A percentile compares a stretch with the other conserved stretches of the same genome.
Conservation (phyloP, 2,329 filamentous ascomycete species). For the Talaromyces amestolkiae region DNA sequence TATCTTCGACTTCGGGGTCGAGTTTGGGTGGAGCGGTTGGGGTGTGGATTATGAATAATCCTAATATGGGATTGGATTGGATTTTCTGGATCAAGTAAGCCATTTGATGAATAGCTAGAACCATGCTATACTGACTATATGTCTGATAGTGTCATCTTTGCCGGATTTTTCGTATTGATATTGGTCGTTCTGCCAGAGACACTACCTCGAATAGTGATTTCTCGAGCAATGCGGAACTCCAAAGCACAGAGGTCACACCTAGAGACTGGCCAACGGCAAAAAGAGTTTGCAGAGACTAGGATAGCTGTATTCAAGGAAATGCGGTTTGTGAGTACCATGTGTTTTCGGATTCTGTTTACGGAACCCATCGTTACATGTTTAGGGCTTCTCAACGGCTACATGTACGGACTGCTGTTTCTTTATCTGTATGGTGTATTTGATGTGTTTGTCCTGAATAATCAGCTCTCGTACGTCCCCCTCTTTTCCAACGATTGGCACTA, state of each 20-base stretch:
- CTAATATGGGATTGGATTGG: constrained; percentile 39
- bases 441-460: constrained; percentile 45
- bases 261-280: neutral
- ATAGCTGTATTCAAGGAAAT: constrained; percentile 41
- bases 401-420: constrained; percentile 44
- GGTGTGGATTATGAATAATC: constrained; percentile 40
- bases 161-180: neutral
- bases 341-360: constrained; percentile 44
- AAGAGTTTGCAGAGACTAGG: constrained; percentile 31
- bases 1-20: constrained; percentile 42
- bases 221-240: constrained; percentile 19
- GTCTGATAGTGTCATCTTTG: constrained; percentile 3
- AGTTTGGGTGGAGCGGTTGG: constrained; percentile 45
- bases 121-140: neutral
- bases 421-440: constrained; percentile 46
- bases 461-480: constrained; percentile 39
- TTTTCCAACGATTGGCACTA: constrained; percentile 21
- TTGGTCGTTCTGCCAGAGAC: constrained; percentile 1
- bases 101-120: neutral
- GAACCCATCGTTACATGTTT: constrained; percentile 44
- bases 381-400: constrained; percentile 44
- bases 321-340: constrained; percentile 44
- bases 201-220: constrained; percentile 9
- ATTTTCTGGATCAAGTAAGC: constrained; percentile 36
- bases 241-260: constrained; percentile 18